Percentiles rank a stretch among this genome's conserved stretches.
Evolutionary conservation across 192 early-diverging fungal species (phyloP).

Genomic region (Obelidium mucronatum): DNA sequence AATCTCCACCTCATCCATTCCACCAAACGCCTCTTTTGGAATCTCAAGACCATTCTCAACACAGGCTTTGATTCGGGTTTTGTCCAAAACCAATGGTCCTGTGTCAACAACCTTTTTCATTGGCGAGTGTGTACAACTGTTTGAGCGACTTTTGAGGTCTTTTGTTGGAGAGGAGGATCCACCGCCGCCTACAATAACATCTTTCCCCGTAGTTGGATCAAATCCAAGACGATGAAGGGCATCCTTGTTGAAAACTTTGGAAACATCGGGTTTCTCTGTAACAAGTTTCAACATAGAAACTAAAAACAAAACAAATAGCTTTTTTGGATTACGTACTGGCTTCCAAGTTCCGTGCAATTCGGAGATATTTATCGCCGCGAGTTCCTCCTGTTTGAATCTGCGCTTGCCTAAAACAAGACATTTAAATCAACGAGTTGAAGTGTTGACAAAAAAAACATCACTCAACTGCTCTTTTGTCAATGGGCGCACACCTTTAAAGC

Average conservation of each 20-base stretch:
- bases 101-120: not conserved
- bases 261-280: not conserved
- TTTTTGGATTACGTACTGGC: not conserved
- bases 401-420: not conserved
- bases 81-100: not conserved
- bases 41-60: constrained; percentile 9
- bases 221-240: constrained; percentile 21
- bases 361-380: constrained; percentile 20
- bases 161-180: not conserved
- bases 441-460: not conserved
- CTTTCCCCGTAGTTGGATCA: constrained; percentile 29
- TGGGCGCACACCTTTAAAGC: not conserved
- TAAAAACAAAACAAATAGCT: not conserved
- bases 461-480: constrained; percentile 4
- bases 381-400: not conserved
- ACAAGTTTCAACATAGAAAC: not conserved
- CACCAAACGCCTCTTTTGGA: constrained; percentile 15
- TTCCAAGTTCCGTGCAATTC: not conserved
- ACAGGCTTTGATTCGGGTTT: constrained; percentile 8
- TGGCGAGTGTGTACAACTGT: too few relatives aligned
- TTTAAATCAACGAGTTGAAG: not conserved
- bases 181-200: not conserved
- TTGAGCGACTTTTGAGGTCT: not conserved
- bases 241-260: constrained; percentile 19
- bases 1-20: constrained; percentile 30